phyloP scores from a whole-genome alignment of 2,329 filamentous ascomycete genomes.

The Aspergillus flavus region DNA sequence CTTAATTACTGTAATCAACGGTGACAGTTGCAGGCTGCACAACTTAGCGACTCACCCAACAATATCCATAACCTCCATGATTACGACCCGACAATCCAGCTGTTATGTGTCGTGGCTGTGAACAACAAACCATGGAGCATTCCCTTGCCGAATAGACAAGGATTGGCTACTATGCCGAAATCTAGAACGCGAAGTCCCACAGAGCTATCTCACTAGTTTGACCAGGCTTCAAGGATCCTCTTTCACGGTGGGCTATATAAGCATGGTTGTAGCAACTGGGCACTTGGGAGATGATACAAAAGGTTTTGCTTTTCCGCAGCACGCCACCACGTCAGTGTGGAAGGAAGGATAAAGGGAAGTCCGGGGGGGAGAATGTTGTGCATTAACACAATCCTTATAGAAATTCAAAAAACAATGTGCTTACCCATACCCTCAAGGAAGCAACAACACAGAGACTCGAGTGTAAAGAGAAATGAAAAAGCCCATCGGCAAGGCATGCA shows the following conservation, averaged over 20 bases:
- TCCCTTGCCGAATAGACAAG: conserved; percentile 15
- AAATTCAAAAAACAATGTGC: neutral
- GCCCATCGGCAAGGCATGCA: conserved; percentile 5
- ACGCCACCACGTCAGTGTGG: neutral
- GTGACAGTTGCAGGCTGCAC: conserved; percentile 4
- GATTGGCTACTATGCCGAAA: neutral
- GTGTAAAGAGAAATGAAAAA: neutral
- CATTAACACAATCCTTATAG: neutral
- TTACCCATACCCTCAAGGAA: neutral
- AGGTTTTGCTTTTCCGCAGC: conserved; percentile 3
- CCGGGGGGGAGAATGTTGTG: neutral
- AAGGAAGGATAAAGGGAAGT: neutral
- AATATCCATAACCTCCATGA: conserved; percentile 46
- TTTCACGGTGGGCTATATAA: conserved; percentile 12
- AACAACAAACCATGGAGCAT: conserved; percentile 19
- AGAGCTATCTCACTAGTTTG: neutral
- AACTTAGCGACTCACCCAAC: conserved; percentile 41
- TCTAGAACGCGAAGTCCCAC: neutral
- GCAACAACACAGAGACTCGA: neutral
- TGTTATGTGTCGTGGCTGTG: conserved; percentile 10
- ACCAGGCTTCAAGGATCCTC: neutral
- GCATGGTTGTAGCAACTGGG: conserved; percentile 16
- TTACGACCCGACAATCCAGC: conserved; percentile 16
- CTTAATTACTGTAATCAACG: conserved; percentile 16
- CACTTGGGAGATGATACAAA: conserved; percentile 7